Conservation (phyloP, 495 filamentous ascomycete species). For the Thozetella sp. region DNA sequence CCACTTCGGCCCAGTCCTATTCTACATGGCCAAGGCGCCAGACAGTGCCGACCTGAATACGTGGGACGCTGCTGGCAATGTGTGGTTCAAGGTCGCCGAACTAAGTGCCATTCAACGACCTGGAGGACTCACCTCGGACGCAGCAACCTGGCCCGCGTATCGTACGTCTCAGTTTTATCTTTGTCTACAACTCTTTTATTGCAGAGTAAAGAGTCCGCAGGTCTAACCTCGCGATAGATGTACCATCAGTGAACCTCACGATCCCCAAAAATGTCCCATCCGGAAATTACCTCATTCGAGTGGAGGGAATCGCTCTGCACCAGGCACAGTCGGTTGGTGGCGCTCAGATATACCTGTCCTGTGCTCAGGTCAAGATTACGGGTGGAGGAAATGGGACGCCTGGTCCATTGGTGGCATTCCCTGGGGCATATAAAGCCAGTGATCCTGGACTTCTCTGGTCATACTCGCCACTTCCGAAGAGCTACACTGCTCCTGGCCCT, state of each 20-base stretch:
- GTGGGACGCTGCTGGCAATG: conserved; percentile 46
- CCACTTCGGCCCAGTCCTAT: conserved; percentile 48
- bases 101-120: conserved; percentile 26
- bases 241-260: conserved; percentile 22
- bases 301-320: conserved; percentile 35
- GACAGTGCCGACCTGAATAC: conserved; percentile 35
- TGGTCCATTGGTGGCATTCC: conserved; percentile 26
- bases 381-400: conserved; percentile 30
- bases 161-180: conserved; percentile 18
- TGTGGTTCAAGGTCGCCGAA: conserved; percentile 50
- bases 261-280: conserved; percentile 37
- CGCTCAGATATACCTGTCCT: conserved; percentile 36
- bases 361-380: conserved; percentile 35
- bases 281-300: conserved; percentile 35
- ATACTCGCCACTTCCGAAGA: conserved; percentile 15
- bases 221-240: conserved; percentile 14
- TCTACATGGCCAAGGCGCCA: conserved; percentile 51
- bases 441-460: conserved; percentile 29
- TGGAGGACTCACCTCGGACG: conserved; percentile 19
- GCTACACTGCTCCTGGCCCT: conserved; percentile 40
- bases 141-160: conserved; percentile 39
- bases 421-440: conserved; percentile 28
- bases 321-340: conserved; percentile 31
- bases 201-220: not conserved
- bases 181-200: not conserved